These are phyloP conservation scores for Alternaria novae-zelandiae DNA, from an alignment of 2,329 filamentous ascomycete species.

Conservation along the genomic window DNA sequence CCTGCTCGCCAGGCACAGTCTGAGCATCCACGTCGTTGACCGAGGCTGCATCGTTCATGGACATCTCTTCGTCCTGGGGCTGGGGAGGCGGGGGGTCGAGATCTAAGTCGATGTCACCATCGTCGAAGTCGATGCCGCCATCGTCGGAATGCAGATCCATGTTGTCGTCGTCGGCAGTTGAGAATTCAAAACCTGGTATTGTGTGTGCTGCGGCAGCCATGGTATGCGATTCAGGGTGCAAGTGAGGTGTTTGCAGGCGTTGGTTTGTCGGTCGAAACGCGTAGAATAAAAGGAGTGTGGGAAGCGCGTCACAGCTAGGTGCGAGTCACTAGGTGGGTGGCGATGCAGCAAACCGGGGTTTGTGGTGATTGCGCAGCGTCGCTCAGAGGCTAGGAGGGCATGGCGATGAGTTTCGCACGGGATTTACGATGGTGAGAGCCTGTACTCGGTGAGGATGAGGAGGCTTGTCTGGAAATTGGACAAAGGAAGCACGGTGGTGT, in stretches of 20 bases:
- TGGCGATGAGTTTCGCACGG: background rate
- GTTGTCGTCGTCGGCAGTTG: slow-evolving; percentile 47
- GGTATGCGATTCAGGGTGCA: background rate
- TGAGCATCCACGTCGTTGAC: slow-evolving; percentile 31
- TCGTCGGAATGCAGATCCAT: slow-evolving; percentile 63
- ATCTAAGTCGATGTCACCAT: slow-evolving; percentile 68
- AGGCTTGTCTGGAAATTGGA: slow-evolving; percentile 16
- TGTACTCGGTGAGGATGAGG: slow-evolving; percentile 5
- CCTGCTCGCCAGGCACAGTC: slow-evolving; percentile 27
- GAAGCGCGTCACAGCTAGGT: slow-evolving; percentile 25
- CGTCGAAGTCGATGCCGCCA: slow-evolving; percentile 52
- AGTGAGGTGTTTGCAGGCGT: slow-evolving; percentile 1
- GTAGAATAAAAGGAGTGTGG: slow-evolving; percentile 12
- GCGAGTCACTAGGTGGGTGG: slow-evolving; percentile 13
- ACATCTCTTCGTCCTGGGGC: slow-evolving; percentile 57
- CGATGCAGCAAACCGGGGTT: slow-evolving; percentile 12
- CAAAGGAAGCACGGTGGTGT: slow-evolving; percentile 17
- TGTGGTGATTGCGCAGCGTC: background rate
- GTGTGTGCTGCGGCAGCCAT: slow-evolving; percentile 36
- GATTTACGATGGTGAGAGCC: background rate
- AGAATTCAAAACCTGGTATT: slow-evolving; percentile 34
- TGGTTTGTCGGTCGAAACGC: slow-evolving; percentile 5
- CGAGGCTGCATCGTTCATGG: slow-evolving; percentile 59
- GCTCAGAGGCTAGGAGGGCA: slow-evolving; percentile 13
- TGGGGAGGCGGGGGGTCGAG: slow-evolving; percentile 39